A percentile compares a stretch with the other conserved stretches of the same genome.
Conservation (phyloP, 306 rosid species). For the Arachis stenosperma region DNA sequence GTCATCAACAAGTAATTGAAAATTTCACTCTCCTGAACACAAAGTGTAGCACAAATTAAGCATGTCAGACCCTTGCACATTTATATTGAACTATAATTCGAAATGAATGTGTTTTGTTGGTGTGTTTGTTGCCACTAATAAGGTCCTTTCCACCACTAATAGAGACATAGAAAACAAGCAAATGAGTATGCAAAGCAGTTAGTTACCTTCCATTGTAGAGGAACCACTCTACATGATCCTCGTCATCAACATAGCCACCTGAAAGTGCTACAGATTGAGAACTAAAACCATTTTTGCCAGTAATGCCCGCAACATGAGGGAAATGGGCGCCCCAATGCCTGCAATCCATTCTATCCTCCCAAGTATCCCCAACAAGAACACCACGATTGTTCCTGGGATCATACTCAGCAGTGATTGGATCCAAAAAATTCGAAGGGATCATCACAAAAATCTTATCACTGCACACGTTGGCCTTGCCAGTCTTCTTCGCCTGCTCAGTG, state of each 20-base stretch:
- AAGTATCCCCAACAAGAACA: slow-evolving; percentile 68
- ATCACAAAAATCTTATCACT: slow-evolving; percentile 74
- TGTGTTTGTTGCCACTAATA: slow-evolving; percentile 62
- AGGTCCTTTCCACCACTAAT: slow-evolving; percentile 84
- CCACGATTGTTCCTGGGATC: slow-evolving; percentile 66
- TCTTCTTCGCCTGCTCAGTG: slow-evolving; percentile 61
- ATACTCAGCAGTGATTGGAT: slow-evolving; percentile 60
- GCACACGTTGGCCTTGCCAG: slow-evolving; percentile 64
- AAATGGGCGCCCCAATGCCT: slow-evolving; percentile 81
- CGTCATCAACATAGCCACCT: slow-evolving; percentile 74
- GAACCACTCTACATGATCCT: slow-evolving; percentile 94
- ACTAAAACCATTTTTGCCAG: slow-evolving; percentile 69
- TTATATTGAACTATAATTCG: too few species aligned
- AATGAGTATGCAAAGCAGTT: neutral
- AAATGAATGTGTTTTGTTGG: slow-evolving; percentile 61
- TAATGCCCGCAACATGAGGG: slow-evolving; percentile 83
- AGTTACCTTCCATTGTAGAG: slow-evolving; percentile 73
- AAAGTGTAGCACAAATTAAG: too few species aligned
- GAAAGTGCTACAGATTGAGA: slow-evolving; percentile 79
- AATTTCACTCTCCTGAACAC: too few species aligned
- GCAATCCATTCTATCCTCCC: slow-evolving; percentile 71
- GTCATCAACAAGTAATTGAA: too few species aligned
- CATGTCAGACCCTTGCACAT: too few species aligned
- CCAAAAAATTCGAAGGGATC: slow-evolving; percentile 60
- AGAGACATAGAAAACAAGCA: neutral